These are phyloP conservation scores for Sordaria brevicollis DNA, from an alignment of 495 filamentous ascomycete genomes.

Conservation along the genomic window DNA sequence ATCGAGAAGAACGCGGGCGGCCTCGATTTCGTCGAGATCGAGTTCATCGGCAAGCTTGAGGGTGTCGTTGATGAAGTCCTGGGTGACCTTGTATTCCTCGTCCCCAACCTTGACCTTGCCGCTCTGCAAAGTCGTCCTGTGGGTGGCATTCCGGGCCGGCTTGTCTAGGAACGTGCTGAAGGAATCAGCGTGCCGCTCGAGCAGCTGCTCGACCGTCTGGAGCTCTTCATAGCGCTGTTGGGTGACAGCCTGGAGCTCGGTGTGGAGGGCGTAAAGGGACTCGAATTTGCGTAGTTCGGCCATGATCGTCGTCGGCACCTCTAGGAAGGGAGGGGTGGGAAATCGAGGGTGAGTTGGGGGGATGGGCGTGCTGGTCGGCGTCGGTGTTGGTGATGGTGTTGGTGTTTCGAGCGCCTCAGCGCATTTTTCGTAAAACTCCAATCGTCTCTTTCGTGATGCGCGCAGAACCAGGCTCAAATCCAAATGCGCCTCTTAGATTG, in stretches of 20 bases:
- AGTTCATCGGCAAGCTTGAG: slow-evolving; percentile 75
- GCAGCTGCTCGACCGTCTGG: slow-evolving; percentile 52
- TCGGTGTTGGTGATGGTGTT: not conserved
- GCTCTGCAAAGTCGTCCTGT: slow-evolving; percentile 42
- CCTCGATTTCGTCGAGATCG: slow-evolving; percentile 79
- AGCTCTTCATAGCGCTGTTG: slow-evolving; percentile 50
- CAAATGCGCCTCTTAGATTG: not conserved
- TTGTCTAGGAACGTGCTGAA: slow-evolving; percentile 74
- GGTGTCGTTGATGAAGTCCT: slow-evolving; percentile 71
- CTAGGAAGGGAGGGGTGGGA: slow-evolving; percentile 16
- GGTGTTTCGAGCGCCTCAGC: slow-evolving; percentile 3
- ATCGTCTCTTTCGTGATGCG: not conserved
- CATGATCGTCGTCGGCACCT: slow-evolving; percentile 39
- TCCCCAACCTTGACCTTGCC: slow-evolving; percentile 59
- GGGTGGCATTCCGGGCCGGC: slow-evolving; percentile 55
- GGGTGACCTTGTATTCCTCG: slow-evolving; percentile 70
- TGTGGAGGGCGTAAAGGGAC: slow-evolving; percentile 64
- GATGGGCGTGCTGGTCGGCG: not conserved
- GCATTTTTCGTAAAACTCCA: slow-evolving; percentile 8
- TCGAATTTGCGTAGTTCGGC: slow-evolving; percentile 53
- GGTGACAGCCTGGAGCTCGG: slow-evolving; percentile 60
- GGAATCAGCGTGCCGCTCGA: slow-evolving; percentile 58
- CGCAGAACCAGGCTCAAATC: not conserved
- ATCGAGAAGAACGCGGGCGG: slow-evolving; percentile 60
- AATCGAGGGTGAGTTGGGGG: not conserved